Evolutionary conservation across 352 stramenopile species (phyloP).

Genomic region (Phytophthora hybrid): DNA sequence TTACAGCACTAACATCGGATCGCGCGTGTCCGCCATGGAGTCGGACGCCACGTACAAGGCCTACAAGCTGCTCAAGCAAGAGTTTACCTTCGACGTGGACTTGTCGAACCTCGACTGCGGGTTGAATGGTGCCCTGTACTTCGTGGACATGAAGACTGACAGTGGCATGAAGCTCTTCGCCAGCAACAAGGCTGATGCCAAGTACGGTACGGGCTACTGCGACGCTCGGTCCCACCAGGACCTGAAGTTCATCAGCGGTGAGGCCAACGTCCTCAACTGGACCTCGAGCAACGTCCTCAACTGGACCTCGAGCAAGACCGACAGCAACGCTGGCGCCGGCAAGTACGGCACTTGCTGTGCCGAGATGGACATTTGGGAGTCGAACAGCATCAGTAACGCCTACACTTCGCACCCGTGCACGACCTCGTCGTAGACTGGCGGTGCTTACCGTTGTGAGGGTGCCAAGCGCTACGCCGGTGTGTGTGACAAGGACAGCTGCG

Average conservation of each 20-base stretch:
- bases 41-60: slow-evolving; percentile 53
- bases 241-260: slow-evolving; percentile 72
- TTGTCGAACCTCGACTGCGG: slow-evolving; percentile 55
- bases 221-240: slow-evolving; percentile 68
- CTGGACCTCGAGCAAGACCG: too few species aligned
- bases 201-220: slow-evolving; percentile 43
- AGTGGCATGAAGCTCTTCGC: slow-evolving; percentile 38
- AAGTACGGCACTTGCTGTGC: slow-evolving; percentile 63
- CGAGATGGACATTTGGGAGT: slow-evolving; percentile 71
- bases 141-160: slow-evolving; percentile 66
- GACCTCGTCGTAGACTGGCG: slow-evolving; percentile 2
- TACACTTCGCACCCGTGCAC: slow-evolving; percentile 61
- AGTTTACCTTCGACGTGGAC: slow-evolving; percentile 73
- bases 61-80: slow-evolving; percentile 67
- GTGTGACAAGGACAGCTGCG: slow-evolving; percentile 5
- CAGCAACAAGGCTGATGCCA: slow-evolving; percentile 30
- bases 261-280: slow-evolving; percentile 69
- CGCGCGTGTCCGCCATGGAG: too few species aligned
- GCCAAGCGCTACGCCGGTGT: slow-evolving; percentile 8
- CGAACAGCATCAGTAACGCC: slow-evolving; percentile 52
- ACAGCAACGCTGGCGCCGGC: slow-evolving; percentile 48
- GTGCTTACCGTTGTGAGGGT: slow-evolving; percentile 33
- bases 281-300: slow-evolving; percentile 61
- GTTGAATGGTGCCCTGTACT: slow-evolving; percentile 70
- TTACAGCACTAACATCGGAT: slow-evolving; percentile 60